phyloP scores from a whole-genome alignment of 805 yeast species.

The Saccharomyces cerevisiae region DNA sequence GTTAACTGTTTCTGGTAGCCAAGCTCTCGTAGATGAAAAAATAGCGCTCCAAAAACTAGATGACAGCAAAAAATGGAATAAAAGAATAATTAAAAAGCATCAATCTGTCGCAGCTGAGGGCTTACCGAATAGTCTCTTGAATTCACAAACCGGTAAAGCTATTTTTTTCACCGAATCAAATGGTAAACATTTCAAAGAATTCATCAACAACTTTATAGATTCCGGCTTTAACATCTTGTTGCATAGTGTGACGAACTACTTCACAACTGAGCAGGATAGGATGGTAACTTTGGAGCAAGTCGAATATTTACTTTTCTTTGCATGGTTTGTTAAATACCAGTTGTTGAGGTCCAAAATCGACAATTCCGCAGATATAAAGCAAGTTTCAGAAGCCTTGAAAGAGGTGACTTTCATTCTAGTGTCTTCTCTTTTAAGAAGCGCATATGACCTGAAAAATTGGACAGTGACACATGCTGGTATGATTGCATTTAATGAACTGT shows the following conservation, averaged over 20 bases:
- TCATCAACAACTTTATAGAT: slow-evolving; percentile 55
- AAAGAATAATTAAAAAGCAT: slow-evolving; percentile 26
- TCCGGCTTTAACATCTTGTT: slow-evolving; percentile 68
- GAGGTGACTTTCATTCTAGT: slow-evolving; percentile 54
- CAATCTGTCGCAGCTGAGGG: slow-evolving; percentile 30
- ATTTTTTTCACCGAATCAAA: slow-evolving; percentile 29
- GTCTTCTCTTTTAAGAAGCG: slow-evolving; percentile 32
- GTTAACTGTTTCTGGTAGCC: slow-evolving; percentile 64
- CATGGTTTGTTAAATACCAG: slow-evolving; percentile 75
- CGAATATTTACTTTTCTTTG: slow-evolving; percentile 49
- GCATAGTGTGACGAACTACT: slow-evolving; percentile 40
- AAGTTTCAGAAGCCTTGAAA: slow-evolving; percentile 49
- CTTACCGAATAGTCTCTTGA: slow-evolving; percentile 22
- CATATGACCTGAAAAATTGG: slow-evolving; percentile 40
- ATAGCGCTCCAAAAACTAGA: slow-evolving; percentile 61
- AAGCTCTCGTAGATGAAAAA: slow-evolving; percentile 45
- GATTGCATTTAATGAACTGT: slow-evolving; percentile 55
- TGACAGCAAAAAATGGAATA: slow-evolving; percentile 56
- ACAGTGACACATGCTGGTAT: slow-evolving; percentile 62
- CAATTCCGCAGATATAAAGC: slow-evolving; percentile 28
- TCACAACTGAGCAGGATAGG: slow-evolving; percentile 35
- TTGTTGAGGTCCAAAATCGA: slow-evolving; percentile 31
- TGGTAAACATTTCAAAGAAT: slow-evolving; percentile 31
- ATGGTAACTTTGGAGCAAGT: slow-evolving; percentile 26
- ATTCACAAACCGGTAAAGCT: slow-evolving; percentile 14